phyloP scores from a whole-genome alignment of 1,284 basidiomycete genomes.

The Pseudozyma thailandica region DNA sequence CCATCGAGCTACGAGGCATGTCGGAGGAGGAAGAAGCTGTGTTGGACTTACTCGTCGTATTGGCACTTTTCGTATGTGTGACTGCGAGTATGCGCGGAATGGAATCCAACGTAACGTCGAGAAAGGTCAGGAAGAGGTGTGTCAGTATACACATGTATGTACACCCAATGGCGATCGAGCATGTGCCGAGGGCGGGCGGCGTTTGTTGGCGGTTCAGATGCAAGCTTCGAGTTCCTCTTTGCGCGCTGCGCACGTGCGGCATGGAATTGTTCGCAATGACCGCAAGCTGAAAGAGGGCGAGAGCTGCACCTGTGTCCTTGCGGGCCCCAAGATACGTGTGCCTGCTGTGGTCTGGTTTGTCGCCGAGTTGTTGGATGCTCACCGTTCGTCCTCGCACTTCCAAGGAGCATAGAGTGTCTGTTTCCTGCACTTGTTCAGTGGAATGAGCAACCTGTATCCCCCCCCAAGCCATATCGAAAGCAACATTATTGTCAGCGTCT shows the following conservation, averaged over 20 bases:
- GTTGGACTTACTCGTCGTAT: conserved; percentile 61
- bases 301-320: too few species aligned
- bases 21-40: background rate
- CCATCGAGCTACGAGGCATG: background rate
- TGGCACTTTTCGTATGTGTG: conserved; percentile 66
- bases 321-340: too few species aligned
- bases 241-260: too few species aligned
- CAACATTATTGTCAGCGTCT: conserved; percentile 2
- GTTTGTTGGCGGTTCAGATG: too few species aligned
- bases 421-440: conserved; percentile 82
- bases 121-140: background rate
- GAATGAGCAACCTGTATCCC: conserved; percentile 78
- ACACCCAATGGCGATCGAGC: background rate
- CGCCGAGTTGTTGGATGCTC: conserved; percentile 16
- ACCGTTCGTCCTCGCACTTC: conserved; percentile 83
- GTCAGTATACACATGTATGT: conserved; percentile 8
- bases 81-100: conserved; percentile 17
- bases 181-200: too few species aligned
- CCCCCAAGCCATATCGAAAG: background rate
- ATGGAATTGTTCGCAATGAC: too few species aligned
- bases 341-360: too few species aligned
- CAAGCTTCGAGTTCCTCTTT: too few species aligned
- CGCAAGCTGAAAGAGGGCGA: too few species aligned
- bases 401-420: conserved; percentile 79
- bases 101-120: background rate